Base-by-base conservation (phyloP, 2,329 filamentous ascomycete genomes). In the Colletotrichum cordylinicola region DNA sequence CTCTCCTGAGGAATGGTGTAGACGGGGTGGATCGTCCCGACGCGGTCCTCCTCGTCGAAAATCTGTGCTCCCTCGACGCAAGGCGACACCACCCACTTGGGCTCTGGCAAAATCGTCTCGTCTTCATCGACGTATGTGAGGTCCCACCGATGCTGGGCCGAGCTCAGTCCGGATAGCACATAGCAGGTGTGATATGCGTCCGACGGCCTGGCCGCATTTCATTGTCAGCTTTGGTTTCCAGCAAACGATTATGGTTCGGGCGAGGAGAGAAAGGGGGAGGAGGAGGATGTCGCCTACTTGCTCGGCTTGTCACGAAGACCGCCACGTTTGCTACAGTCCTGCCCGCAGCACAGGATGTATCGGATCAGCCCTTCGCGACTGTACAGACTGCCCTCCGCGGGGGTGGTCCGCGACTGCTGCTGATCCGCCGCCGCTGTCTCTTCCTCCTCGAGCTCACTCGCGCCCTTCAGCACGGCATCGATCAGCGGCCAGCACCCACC, bases 131-230 rank as follows among this genome's bases (percentile, higher is more conserved):
- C 81, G 67, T 78, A 78, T 48, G 75, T 77, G 80, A 91, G 84
- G 77, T 86, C 84, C 90, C 90, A 92, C 80, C 89, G 87, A 83
- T 98, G 91, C 85, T 98, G 95, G 29, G 94, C 93, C 69, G 93
- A 94, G 83, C 95, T 97, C 79, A 98, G 88, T 7, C 96, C 96
- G 27, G 94, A 93, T 24, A 98, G 90, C 35, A 96, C 95, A 86
- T 98, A 98, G 86, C 95, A 97, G 60, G 95, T 95, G 85, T 98
- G 96, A 82, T 98, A 98, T 65, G 94, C 93, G 86, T 98, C 96
- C 6, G 96, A 93, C 76, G 89, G 89, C 80, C 94, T 96, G 52
- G 60, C 39, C 39, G n/a, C 71, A 18, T 12, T 12, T 16, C 35
- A 43, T n/a, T 21, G 60, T 70, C 37, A 75, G 24, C 24, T 27